Base-by-base conservation (phyloP, 129 eudicot genomes). In the Arctium minus region DNA sequence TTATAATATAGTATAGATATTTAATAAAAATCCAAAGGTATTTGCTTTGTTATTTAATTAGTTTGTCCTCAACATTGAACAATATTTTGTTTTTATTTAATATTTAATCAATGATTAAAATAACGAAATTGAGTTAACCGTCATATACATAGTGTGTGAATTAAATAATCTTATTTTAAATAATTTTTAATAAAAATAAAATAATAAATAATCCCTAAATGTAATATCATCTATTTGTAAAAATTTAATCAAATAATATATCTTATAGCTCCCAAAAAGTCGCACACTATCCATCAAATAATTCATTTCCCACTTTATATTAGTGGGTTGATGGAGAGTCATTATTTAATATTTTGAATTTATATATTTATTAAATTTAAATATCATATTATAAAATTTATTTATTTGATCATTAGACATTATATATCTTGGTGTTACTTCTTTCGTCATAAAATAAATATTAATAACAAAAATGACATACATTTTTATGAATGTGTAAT, bases 251-350 rank as follows among this genome's bases (percentile, higher is more conserved):
- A 48, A 50, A 75, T 1, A 30, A 30, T 27, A 30, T 27, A 27
- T 74, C 11, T 10, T 6, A 4, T 46, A 53, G 79, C 32, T 53
- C 70, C 46, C 62, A 76, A 50, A 60, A 76, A 76, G 80, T 76
- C 40, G 46, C 80, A 50, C 80, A 76, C 80, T 3, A 76, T 50
- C 80, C 70, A 76, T 53, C 80, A 76, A 76, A 76, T 53, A 76
- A 50, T 76, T 76, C 80, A 76, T 53, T 6, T 53, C 35, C 70
- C 44, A 50, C 80, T 76, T 76, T 76, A 53, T 50, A 37, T 53
- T 33, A 76, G 80, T 76, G 80, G 70, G 80, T 76, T 76, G 80
- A 76, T 50, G 80, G 69, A 32, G 69, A 50, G 69, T 48, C 68
- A 48, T 53, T 75, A 8, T 46, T 48, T 6, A 46, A 75, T 30